Evolutionary conservation across 441 rosid genomes (phyloP), one percentile per base, ranked within the genome.

Genomic region (Adansonia gregorii): DNA sequence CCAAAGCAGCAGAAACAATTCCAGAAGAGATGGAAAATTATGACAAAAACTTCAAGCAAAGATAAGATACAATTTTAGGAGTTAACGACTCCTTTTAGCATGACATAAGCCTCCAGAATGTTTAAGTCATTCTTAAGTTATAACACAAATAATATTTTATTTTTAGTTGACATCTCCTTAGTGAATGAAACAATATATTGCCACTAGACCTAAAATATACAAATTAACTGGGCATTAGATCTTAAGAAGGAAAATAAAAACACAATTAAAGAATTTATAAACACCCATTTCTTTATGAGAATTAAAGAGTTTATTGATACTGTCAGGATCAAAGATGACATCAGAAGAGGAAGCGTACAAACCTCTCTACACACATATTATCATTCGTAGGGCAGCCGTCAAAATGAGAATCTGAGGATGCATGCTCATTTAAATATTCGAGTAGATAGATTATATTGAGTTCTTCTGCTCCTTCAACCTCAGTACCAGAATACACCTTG

Each of bases 391-490:
- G 73, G 65, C 17, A 65, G 82, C 76, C 58, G 27, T 55, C 27
- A 17, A 70, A 69, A 71, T 78, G 72, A 79, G 64, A 67, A 78
- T 78, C 56, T 66, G 78, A 80, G 61, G 86, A 75, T 56, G 60
- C 31, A 27, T 27, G 67, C 19, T 74, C 77, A 68, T 67, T 54
- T 74, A 81, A 69, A 70, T 22, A 76, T 73, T 76, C 73, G 66
- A 75, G 43, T 66, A 59, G 51, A 73, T 49, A 67, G 60, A 81
- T 80, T 60, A 80, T 76, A 3, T 79, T 78, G 60, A 76, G 60
- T 54, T 75, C 83, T 79, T 80, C 84, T 22, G 83, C 80, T 77
- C 67, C 86, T 76, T 68, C 76, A 35, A 72, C 75, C 79, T 80
- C 84, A 35, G 72, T 73, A 73, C 56, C 69, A 68, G 79, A 74